phyloP scores from a whole-genome alignment of 257 asterid species.

The Cruciata laevipes region DNA sequence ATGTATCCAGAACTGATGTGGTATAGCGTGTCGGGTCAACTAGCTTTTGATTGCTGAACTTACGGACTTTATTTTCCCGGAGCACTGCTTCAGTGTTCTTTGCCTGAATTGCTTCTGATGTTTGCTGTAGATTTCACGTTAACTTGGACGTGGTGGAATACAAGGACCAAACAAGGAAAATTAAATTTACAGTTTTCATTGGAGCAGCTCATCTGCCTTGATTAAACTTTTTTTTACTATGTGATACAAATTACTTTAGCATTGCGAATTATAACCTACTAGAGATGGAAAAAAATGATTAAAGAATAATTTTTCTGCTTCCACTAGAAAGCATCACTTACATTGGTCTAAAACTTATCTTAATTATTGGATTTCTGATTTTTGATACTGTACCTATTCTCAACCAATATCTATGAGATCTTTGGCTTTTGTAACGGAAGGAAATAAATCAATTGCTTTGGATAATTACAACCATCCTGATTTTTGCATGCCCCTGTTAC shows the following conservation, averaged over 20 bases:
- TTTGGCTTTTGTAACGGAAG: not conserved
- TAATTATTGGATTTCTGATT: not conserved
- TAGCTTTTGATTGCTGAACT: not conserved
- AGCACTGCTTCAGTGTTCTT: not conserved
- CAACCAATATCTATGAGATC: not conserved
- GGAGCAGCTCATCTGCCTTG: constrained; percentile 7
- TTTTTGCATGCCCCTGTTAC: constrained; percentile 23
- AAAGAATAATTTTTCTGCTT: no score
- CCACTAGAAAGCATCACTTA: not conserved
- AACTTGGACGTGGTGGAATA: not conserved
- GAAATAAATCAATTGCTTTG: constrained; percentile 3
- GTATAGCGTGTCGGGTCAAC: constrained; percentile 1
- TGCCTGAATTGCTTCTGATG: not conserved
- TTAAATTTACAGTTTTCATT: not conserved
- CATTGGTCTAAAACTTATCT: not conserved
- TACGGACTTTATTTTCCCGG: not conserved
- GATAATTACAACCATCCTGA: constrained; percentile 9
- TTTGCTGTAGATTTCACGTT: not conserved
- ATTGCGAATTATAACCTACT: not conserved
- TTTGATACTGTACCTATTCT: not conserved
- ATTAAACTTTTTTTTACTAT: not conserved
- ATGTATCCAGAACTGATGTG: not conserved
- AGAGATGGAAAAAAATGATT: not conserved
- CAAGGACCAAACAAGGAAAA: not conserved
- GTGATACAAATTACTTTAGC: not conserved